Percentiles rank a stretch among this genome's conserved stretches.
phyloP scores from a whole-genome alignment of 306 rosid genomes.

The Leucaena leucocephala region DNA sequence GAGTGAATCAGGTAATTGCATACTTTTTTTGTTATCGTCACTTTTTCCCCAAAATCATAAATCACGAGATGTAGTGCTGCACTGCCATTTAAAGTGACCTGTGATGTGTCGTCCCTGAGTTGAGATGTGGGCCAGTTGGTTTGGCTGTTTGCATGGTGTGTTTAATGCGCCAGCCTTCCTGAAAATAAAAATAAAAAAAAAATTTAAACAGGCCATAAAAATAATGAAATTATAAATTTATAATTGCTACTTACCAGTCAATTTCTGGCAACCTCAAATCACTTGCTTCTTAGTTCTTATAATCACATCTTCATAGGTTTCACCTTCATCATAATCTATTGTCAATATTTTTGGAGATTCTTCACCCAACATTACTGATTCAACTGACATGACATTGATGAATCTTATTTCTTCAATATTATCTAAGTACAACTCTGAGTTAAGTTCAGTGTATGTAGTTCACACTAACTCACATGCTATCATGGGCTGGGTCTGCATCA shows the following conservation, averaged over 20 bases:
- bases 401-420: no score
- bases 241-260: not conserved
- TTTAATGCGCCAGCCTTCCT: not conserved
- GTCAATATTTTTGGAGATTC: not conserved
- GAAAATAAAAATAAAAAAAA: no score
- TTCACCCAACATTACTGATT: not conserved
- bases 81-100: not conserved
- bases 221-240: conserved; percentile 1
- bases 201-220: not conserved
- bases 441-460: not conserved
- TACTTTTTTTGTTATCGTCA: conserved; percentile 21
- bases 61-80: conserved; percentile 3
- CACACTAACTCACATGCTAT: not conserved
- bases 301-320: not conserved
- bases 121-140: not conserved
- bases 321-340: not conserved
- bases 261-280: not conserved
- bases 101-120: not conserved
- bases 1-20: conserved; percentile 66
- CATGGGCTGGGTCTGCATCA: not conserved
- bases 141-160: not conserved
- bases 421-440: not conserved
- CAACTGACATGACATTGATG: not conserved
- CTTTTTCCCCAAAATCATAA: not conserved
- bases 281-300: not conserved